These are phyloP conservation scores for Colletotrichum nymphaeae DNA, from an alignment of 2,329 filamentous ascomycete species.

Conservation along the genomic window DNA sequence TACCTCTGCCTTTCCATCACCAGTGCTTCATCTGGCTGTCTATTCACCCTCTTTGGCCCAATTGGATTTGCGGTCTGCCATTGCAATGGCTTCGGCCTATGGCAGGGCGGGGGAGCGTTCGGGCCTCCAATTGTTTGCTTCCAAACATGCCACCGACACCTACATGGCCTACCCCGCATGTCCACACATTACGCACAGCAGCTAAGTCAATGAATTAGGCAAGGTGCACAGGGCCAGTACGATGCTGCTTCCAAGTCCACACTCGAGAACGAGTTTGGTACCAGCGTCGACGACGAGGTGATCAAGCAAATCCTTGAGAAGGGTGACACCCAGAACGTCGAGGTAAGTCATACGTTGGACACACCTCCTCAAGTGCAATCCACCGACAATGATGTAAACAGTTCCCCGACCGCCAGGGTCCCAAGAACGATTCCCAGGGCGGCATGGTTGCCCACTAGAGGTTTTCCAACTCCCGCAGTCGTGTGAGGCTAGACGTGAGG, in stretches of 20 bases:
- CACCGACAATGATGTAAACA: conserved; percentile 39
- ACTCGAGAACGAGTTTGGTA: conserved; percentile 90
- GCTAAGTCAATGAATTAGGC: conserved; percentile 62
- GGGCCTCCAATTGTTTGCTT: background rate
- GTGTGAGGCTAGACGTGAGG: background rate
- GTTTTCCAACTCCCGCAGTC: background rate
- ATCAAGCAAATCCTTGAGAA: conserved; percentile 84
- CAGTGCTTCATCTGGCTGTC: no score
- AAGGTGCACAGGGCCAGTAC: conserved; percentile 84
- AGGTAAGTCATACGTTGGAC: conserved; percentile 52
- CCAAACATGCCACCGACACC: background rate
- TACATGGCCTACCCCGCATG: background rate
- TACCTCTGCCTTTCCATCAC: background rate
- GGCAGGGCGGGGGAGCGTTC: background rate
- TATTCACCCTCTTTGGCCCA: background rate
- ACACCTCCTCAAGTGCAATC: background rate
- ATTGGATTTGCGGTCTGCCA: background rate
- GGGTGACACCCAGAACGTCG: conserved; percentile 73
- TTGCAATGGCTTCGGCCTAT: background rate
- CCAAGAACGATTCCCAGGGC: conserved; percentile 64
- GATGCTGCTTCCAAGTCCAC: conserved; percentile 80
- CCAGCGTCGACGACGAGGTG: conserved; percentile 80
- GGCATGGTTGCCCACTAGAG: conserved; percentile 54
- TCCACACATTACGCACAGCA: background rate
- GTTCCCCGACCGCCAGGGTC: conserved; percentile 64